Evolutionary conservation across 345 rosid species (phyloP).

Genomic region (Salix purpurea): DNA sequence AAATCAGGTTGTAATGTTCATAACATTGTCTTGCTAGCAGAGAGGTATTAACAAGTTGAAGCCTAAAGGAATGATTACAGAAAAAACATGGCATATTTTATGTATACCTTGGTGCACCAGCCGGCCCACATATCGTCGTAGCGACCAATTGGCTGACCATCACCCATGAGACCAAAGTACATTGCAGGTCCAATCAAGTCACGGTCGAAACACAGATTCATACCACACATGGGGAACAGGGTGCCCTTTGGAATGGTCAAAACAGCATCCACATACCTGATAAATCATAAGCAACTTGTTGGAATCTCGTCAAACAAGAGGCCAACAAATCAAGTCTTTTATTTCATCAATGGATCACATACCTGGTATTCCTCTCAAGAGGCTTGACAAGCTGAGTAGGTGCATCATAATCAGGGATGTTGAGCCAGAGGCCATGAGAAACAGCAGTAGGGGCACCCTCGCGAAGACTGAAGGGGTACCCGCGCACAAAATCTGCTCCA

Average conservation of each 20-base stretch:
- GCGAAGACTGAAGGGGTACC: constrained; percentile 90
- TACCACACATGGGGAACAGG: constrained; percentile 97
- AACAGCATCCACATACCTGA: constrained; percentile 83
- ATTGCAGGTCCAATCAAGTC: constrained; percentile 95
- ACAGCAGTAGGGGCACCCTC: constrained; percentile 96
- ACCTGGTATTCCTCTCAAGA: constrained; percentile 84
- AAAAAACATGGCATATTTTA: too few species aligned
- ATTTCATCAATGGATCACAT: not conserved
- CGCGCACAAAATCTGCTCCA: constrained; percentile 95
- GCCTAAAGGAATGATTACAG: too few species aligned
- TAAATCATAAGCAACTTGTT: not conserved
- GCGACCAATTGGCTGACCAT: constrained; percentile 93
- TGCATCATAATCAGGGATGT: constrained; percentile 97
- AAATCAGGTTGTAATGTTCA: not conserved
- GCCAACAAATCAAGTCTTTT: not conserved
- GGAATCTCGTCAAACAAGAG: not conserved
- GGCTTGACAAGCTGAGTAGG: constrained; percentile 99
- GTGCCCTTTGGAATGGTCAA: constrained; percentile 91
- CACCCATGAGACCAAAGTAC: constrained; percentile 99
- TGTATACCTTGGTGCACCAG: constrained; percentile 77
- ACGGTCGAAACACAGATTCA: constrained; percentile 89
- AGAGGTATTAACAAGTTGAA: not conserved
- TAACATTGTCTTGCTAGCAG: too few species aligned
- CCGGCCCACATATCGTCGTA: constrained; percentile 99
- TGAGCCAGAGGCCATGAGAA: constrained; percentile 98